phyloP scores from a whole-genome alignment of 2,329 filamentous ascomycete genomes.

The Aspergillus glaucus region DNA sequence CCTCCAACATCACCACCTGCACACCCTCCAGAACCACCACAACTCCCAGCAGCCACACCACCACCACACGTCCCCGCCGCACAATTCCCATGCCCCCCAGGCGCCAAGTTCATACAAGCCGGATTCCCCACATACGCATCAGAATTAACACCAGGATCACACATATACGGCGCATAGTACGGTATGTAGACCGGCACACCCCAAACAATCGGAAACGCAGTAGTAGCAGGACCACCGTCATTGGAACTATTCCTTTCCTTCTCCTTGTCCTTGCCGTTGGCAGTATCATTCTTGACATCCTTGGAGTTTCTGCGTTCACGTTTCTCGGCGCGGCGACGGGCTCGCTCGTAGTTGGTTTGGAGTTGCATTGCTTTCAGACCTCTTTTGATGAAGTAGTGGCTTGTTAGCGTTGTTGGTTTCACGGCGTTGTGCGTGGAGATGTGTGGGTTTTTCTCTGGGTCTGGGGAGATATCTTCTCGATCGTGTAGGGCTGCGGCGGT shows the following conservation, averaged over 20 bases:
- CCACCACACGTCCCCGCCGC: slow-evolving; percentile 39
- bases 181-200: slow-evolving; percentile 42
- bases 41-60: slow-evolving; percentile 40
- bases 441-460: slow-evolving; percentile 56
- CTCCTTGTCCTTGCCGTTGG: slow-evolving; percentile 13
- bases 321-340: slow-evolving; percentile 27
- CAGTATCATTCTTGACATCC: neutral
- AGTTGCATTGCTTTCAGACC: slow-evolving; percentile 36
- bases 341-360: slow-evolving; percentile 50
- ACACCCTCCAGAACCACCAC: slow-evolving; percentile 26
- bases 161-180: slow-evolving; percentile 43
- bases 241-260: slow-evolving; percentile 25
- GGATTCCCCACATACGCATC: slow-evolving; percentile 42
- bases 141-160: slow-evolving; percentile 36
- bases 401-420: neutral
- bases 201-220: slow-evolving; percentile 34
- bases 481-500: slow-evolving; percentile 45
- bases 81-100: slow-evolving; percentile 43
- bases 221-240: slow-evolving; percentile 12
- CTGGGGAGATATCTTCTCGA: slow-evolving; percentile 37
- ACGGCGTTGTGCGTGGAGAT: slow-evolving; percentile 70
- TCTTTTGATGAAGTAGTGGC: slow-evolving; percentile 7
- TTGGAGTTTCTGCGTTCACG: slow-evolving; percentile 6
- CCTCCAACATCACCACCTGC: slow-evolving; percentile 36
- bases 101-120: slow-evolving; percentile 36